Evolutionary conservation across 331 rosid genomes (phyloP).

Genomic region (Telfairia occidentalis): DNA sequence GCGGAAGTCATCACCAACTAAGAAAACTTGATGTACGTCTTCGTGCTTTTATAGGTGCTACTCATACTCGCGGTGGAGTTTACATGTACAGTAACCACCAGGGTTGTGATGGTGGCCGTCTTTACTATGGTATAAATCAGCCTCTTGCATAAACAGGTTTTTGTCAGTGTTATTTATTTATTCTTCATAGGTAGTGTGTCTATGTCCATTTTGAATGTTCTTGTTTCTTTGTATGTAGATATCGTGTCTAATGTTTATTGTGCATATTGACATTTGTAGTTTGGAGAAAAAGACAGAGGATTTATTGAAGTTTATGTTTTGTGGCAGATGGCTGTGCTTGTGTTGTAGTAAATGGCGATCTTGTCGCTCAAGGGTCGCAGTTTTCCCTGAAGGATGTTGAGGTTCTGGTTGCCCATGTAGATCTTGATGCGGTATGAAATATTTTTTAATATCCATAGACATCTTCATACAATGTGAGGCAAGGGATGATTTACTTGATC

Average conservation of each 20-base stretch:
- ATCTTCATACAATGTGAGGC: not conserved
- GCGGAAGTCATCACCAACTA: constrained; percentile 97
- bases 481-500: not conserved
- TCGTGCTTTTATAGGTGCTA: constrained; percentile 78
- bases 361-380: constrained; percentile 89
- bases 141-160: not conserved
- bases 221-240: not conserved
- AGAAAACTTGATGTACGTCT: constrained; percentile 92
- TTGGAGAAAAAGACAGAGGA: not conserved
- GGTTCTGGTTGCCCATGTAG: constrained; percentile 79
- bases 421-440: constrained; percentile 75
- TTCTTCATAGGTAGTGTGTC: not conserved
- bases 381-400: constrained; percentile 90
- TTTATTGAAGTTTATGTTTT: constrained; percentile 11
- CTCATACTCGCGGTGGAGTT: constrained; percentile 84
- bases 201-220: not conserved
- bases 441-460: not conserved
- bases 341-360: constrained; percentile 76
- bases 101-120: constrained; percentile 97
- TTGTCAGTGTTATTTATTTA: not conserved
- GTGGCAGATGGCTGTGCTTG: constrained; percentile 79
- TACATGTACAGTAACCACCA: constrained; percentile 92
- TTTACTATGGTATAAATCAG: constrained; percentile 60
- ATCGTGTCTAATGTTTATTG: not conserved
- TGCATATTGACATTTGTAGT: not conserved